A percentile compares a stretch with the other conserved stretches of the same genome.
Conservation (phyloP, 1,284 basidiomycete species). For the Anthracocystis walkeri region DNA sequence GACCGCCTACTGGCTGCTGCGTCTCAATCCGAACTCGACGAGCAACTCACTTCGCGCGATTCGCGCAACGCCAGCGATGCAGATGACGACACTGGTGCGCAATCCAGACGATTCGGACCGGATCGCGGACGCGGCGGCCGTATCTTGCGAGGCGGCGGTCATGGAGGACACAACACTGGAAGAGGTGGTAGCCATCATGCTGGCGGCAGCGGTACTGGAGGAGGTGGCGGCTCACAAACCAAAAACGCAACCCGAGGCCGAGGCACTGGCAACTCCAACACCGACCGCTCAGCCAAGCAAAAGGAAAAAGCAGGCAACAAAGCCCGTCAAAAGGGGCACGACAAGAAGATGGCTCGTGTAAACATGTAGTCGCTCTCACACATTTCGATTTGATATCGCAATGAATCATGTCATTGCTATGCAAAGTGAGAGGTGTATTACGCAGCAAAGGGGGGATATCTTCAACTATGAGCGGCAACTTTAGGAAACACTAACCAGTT, state of each 20-base stretch:
- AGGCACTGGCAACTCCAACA: conserved; percentile 43
- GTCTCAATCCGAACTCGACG: conserved; percentile 35
- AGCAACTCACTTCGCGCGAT: conserved; percentile 9
- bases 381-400: too few relatives aligned
- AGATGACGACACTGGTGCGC: conserved; percentile 5
- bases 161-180: not conserved
- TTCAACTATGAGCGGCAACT: conserved; percentile 12
- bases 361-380: conserved; percentile 4
- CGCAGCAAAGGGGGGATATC: not conserved
- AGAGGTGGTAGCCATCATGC: conserved; percentile 25
- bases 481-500: conserved; percentile 51
- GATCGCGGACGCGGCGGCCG: conserved; percentile 52
- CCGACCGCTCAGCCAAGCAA: conserved; percentile 40
- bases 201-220: conserved; percentile 4
- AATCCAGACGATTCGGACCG: conserved; percentile 36
- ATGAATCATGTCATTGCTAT: too few relatives aligned
- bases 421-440: not conserved
- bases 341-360: conserved; percentile 51
- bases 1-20: conserved; percentile 51
- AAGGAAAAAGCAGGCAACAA: conserved; percentile 57
- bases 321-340: conserved; percentile 38
- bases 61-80: conserved; percentile 15
- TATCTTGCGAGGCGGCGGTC: conserved; percentile 38
- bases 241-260: conserved; percentile 35
- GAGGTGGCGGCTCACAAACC: conserved; percentile 12